These are phyloP conservation scores for Apiospora pterosperma DNA, from an alignment of 2,329 filamentous ascomycete species.

Conservation along the genomic window DNA sequence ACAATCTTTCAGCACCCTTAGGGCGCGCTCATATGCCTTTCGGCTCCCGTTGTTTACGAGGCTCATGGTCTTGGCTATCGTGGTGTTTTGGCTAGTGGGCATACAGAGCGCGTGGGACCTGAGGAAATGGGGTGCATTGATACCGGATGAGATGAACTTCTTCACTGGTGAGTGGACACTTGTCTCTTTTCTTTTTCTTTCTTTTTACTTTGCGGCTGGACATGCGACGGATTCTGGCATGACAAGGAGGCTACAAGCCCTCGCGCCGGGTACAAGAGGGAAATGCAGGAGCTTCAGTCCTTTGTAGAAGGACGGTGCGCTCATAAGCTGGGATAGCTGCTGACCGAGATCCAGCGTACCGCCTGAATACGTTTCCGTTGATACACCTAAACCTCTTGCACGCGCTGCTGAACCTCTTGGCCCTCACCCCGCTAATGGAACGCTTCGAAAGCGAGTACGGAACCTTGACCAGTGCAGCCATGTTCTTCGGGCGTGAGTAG, in stretches of 20 bases:
- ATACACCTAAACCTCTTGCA: slow-evolving; percentile 83
- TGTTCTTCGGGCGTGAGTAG: slow-evolving; percentile 86
- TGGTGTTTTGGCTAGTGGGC: slow-evolving; percentile 65
- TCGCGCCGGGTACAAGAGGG: neutral
- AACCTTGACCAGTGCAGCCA: slow-evolving; percentile 78
- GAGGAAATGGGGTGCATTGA: slow-evolving; percentile 72
- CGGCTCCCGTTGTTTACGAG: slow-evolving; percentile 88
- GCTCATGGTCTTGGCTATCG: slow-evolving; percentile 61
- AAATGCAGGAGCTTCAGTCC: neutral
- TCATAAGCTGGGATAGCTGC: neutral
- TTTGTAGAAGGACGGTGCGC: neutral
- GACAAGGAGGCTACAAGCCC: neutral
- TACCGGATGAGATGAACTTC: slow-evolving; percentile 72
- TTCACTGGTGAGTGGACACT: slow-evolving; percentile 64
- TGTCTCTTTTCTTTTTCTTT: neutral
- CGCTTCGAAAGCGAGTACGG: slow-evolving; percentile 92
- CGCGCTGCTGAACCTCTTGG: slow-evolving; percentile 72
- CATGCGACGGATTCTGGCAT: neutral
- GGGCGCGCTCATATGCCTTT: slow-evolving; percentile 76
- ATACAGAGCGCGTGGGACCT: slow-evolving; percentile 70
- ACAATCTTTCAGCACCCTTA: slow-evolving; percentile 63
- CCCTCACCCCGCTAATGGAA: slow-evolving; percentile 83
- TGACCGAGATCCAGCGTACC: slow-evolving; percentile 63
- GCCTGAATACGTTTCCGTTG: slow-evolving; percentile 87
- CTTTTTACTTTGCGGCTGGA: neutral